A percentile compares a stretch with the other conserved stretches of the same genome.
Conservation (phyloP, 2,329 filamentous ascomycete species). For the Talaromyces rugulosus region DNA sequence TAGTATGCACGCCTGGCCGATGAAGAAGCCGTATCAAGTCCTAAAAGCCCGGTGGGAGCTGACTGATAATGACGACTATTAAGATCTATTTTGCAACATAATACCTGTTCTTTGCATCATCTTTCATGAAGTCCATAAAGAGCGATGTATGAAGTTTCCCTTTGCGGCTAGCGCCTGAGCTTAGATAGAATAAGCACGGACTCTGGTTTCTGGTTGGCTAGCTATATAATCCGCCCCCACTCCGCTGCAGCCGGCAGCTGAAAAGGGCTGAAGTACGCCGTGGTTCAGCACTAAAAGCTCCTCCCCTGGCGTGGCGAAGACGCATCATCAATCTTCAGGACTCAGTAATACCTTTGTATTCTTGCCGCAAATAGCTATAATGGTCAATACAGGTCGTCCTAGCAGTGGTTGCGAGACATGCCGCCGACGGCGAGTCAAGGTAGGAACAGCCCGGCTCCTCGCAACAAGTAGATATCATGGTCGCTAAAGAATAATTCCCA, state of each 20-base stretch:
- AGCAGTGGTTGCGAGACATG: constrained; percentile 3
- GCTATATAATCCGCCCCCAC: background rate
- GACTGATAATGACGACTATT: constrained; percentile 42
- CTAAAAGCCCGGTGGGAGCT: constrained; percentile 30
- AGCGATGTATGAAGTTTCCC: background rate
- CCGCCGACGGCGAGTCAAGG: constrained; percentile 4
- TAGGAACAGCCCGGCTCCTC: background rate
- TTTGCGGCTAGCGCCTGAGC: background rate
- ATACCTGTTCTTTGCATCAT: background rate
- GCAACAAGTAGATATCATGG: background rate
- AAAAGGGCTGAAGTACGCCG: background rate
- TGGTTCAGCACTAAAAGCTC: too few relatives aligned
- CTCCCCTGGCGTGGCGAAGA: too few relatives aligned
- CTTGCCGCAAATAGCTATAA: background rate
- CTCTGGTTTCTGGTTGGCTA: background rate
- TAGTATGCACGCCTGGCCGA: constrained; percentile 33
- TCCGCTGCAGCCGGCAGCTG: background rate
- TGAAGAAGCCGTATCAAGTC: constrained; percentile 40
- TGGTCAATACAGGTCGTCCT: constrained; percentile 2
- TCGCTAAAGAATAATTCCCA: background rate
- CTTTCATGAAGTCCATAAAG: background rate
- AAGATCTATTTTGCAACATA: background rate
- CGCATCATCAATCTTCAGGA: background rate
- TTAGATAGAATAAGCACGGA: background rate
- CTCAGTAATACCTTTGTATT: background rate